These are phyloP conservation scores for Arthrobotrys musiformis DNA, from an alignment of 2,329 filamentous ascomycete genomes.

Conservation along the genomic window DNA sequence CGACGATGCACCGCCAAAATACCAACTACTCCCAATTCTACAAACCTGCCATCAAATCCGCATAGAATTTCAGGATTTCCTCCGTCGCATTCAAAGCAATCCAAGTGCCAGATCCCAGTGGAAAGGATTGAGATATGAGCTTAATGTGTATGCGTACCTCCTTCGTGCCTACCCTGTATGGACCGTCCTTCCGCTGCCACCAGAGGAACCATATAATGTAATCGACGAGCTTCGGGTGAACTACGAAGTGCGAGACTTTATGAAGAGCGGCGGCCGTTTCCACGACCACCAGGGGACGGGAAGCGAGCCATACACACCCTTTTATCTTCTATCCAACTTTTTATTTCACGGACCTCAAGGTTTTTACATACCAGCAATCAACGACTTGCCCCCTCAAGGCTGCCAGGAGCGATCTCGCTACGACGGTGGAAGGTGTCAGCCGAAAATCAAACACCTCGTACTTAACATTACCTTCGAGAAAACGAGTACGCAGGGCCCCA, in stretches of 20 bases:
- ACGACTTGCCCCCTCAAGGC: neutral
- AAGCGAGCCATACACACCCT: neutral
- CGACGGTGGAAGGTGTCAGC: constrained; percentile 27
- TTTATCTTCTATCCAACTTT: constrained; percentile 9
- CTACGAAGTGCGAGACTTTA: neutral
- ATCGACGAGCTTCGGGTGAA: constrained; percentile 35
- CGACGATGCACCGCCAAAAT: constrained; percentile 2
- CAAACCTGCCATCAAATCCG: constrained; percentile 32
- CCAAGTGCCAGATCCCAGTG: neutral
- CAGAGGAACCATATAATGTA: constrained; percentile 26
- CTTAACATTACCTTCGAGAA: constrained; percentile 24
- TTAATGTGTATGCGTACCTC: neutral
- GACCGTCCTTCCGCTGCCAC: constrained; percentile 23
- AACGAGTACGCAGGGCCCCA: no score
- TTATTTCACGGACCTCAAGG: constrained; percentile 42
- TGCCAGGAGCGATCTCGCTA: neutral
- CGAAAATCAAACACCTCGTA: constrained; percentile 18
- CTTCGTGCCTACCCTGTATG: neutral
- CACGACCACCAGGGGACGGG: neutral
- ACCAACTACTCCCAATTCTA: constrained; percentile 30
- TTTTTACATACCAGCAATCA: constrained; percentile 19
- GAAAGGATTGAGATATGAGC: constrained; percentile 14
- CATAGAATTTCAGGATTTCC: constrained; percentile 27
- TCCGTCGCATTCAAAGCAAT: neutral
- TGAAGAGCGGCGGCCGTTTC: neutral